Evolutionary conservation across 1,284 basidiomycete species (phyloP).

Genomic region (Apiotrichum siamense): DNA sequence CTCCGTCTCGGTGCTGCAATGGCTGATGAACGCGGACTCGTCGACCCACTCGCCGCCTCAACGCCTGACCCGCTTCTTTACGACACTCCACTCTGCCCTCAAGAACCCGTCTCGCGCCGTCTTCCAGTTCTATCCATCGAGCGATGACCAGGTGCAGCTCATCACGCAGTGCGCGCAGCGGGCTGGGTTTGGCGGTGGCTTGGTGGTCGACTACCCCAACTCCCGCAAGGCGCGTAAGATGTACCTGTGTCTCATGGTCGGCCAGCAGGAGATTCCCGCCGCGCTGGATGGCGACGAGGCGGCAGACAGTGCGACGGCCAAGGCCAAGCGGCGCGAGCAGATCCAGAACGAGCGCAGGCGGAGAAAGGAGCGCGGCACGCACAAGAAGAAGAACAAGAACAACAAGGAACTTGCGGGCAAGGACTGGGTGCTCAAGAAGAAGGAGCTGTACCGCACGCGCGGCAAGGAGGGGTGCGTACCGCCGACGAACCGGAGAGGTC

Average conservation of each 20-base stretch:
- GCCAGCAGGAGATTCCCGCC: constrained; percentile 59
- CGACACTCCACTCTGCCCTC: constrained; percentile 85
- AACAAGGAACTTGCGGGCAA: constrained; percentile 45
- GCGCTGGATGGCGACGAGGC: constrained; percentile 70
- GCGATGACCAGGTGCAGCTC: constrained; percentile 90
- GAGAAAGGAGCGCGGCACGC: constrained; percentile 23
- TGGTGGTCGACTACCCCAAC: constrained; percentile 96
- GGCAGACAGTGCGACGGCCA: constrained; percentile 50
- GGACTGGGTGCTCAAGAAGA: constrained; percentile 56
- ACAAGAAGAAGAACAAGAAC: constrained; percentile 27
- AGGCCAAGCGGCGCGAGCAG: constrained; percentile 54
- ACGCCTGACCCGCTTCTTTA: constrained; percentile 89
- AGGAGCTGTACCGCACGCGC: constrained; percentile 53
- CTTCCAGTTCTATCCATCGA: constrained; percentile 92
- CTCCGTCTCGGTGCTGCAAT: constrained; percentile 96
- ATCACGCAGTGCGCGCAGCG: constrained; percentile 89
- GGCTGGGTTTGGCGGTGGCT: constrained; percentile 93
- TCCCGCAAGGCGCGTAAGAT: constrained; percentile 90
- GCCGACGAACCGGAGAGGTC: background rate
- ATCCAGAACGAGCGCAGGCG: constrained; percentile 41
- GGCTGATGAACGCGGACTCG: constrained; percentile 96
- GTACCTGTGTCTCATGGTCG: constrained; percentile 82
- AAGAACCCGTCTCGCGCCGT: constrained; percentile 88
- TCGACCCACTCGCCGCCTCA: constrained; percentile 87
- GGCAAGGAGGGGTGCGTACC: constrained; percentile 51